Evolutionary conservation across 1,284 basidiomycete genomes (phyloP).

Genomic region (Inonotus hispidus): DNA sequence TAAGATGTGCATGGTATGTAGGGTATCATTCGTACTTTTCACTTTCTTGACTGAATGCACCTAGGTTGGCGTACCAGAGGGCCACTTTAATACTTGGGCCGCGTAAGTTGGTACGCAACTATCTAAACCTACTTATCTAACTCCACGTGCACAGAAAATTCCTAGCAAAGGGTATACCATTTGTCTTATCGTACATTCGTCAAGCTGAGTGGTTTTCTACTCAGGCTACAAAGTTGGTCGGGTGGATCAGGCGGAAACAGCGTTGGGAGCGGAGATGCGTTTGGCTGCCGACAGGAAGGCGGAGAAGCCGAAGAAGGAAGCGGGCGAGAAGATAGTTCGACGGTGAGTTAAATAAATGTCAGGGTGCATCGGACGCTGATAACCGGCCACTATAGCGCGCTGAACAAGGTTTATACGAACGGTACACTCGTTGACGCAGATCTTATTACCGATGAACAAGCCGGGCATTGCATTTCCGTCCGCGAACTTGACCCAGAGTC

Average conservation of each 20-base stretch:
- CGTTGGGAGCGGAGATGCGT: constrained; percentile 77
- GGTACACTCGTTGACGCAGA: constrained; percentile 93
- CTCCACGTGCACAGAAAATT: constrained; percentile 51
- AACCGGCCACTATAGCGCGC: constrained; percentile 55
- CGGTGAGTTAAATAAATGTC: constrained; percentile 36
- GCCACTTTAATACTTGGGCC: constrained; percentile 90
- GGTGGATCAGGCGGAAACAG: constrained; percentile 97
- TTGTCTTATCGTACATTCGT: constrained; percentile 1
- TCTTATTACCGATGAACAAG: constrained; percentile 89
- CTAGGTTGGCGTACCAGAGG: constrained; percentile 94
- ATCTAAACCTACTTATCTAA: not conserved
- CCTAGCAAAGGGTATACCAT: constrained; percentile 62
- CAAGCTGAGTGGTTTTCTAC: too few species aligned
- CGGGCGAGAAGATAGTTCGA: constrained; percentile 77
- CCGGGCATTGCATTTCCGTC: constrained; percentile 92
- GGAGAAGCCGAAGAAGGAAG: constrained; percentile 39
- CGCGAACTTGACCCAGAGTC: constrained; percentile 54
- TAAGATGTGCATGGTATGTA: constrained; percentile 94
- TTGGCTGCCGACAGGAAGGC: constrained; percentile 66
- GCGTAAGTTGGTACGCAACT: constrained; percentile 47
- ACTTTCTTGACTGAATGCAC: not conserved
- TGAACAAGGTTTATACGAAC: constrained; percentile 95
- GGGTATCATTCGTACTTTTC: not conserved
- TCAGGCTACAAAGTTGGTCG: constrained; percentile 94
- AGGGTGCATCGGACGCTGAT: not conserved